phyloP scores from a whole-genome alignment of 1,139 yeast genomes.

The Komagataea norvegica region DNA sequence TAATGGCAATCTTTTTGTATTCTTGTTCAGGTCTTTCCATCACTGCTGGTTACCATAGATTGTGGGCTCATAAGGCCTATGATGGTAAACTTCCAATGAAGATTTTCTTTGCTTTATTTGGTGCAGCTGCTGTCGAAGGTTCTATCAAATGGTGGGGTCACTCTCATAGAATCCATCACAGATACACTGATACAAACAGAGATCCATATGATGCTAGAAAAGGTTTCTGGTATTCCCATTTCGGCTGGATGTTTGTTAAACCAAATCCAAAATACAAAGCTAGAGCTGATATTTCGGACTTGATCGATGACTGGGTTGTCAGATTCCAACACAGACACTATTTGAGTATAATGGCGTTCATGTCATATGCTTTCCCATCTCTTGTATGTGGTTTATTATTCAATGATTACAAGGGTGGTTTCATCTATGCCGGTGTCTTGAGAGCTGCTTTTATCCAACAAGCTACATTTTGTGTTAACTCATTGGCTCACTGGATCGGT shows the following conservation, averaged over 20 bases:
- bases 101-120: constrained; percentile 72
- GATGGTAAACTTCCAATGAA: constrained; percentile 69
- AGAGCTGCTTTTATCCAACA: constrained; percentile 87
- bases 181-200: constrained; percentile 93
- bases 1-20: constrained; percentile 61
- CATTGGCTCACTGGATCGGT: constrained; percentile 98
- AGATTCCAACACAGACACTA: constrained; percentile 93
- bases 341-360: constrained; percentile 56
- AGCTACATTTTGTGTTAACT: constrained; percentile 97
- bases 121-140: constrained; percentile 95
- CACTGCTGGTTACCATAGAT: constrained; percentile 92
- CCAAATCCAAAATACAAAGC: constrained; percentile 96
- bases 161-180: constrained; percentile 94
- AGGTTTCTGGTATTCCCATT: constrained; percentile 93
- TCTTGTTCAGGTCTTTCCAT: constrained; percentile 78
- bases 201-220: constrained; percentile 97
- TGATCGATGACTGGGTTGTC: constrained; percentile 86
- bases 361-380: constrained; percentile 73
- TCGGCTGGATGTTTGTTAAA: constrained; percentile 95
- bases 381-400: constrained; percentile 73
- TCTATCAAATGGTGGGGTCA: constrained; percentile 99
- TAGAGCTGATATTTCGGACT: constrained; percentile 91
- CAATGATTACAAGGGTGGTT: constrained; percentile 92
- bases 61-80: constrained; percentile 88
- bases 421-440: constrained; percentile 83